phyloP scores from a whole-genome alignment of 768 basidiomycete species.

The Boletus rubescentipes region DNA sequence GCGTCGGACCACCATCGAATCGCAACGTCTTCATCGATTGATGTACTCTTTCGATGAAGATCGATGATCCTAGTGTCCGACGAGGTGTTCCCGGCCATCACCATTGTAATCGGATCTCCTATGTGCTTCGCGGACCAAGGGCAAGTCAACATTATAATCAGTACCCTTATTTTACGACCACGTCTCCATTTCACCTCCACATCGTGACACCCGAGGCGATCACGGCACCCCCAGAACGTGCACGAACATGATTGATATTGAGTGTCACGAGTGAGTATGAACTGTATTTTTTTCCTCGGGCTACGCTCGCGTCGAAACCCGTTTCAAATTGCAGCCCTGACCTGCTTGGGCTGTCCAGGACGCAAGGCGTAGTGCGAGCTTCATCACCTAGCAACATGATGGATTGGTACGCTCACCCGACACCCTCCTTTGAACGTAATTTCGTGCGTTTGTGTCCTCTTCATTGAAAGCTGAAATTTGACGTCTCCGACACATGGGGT shows the following conservation, averaged over 20 bases:
- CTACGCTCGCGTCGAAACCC: neutral
- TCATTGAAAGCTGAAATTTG: neutral
- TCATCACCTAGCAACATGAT: slow-evolving; percentile 12
- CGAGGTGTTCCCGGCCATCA: neutral
- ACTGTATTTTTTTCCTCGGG: neutral
- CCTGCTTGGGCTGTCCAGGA: neutral
- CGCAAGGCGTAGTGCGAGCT: neutral
- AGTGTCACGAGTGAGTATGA: neutral
- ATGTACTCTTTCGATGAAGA: neutral
- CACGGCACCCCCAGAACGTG: neutral
- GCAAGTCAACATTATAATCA: neutral
- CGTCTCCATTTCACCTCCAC: neutral
- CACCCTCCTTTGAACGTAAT: slow-evolving; percentile 20
- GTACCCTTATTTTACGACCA: neutral
- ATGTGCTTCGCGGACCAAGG: neutral
- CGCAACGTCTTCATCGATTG: neutral
- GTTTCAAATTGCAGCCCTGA: neutral
- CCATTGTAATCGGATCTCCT: neutral
- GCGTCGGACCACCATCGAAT: neutral
- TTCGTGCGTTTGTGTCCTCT: slow-evolving; percentile 10
- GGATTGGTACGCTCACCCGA: slow-evolving; percentile 8
- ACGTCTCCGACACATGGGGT: neutral
- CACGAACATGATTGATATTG: neutral
- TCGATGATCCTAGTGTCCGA: neutral
- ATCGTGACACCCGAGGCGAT: neutral